Evolutionary conservation across 306 rosid genomes (phyloP).

Genomic region (Trifolium fragiferum): DNA sequence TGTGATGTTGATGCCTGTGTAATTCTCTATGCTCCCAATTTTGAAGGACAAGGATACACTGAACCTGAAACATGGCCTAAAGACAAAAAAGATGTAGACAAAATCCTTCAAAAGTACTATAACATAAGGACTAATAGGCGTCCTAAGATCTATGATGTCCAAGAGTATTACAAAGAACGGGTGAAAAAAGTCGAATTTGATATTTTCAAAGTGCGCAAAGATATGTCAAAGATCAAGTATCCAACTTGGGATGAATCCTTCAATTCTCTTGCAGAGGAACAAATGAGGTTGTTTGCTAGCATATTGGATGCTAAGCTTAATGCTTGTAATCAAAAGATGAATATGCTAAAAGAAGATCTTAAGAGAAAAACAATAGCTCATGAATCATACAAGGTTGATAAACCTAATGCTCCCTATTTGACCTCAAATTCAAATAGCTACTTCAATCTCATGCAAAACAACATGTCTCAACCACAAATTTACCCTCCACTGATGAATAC

Average conservation of each 20-base stretch:
- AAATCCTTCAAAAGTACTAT: slow-evolving; percentile 32
- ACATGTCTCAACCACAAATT: slow-evolving; percentile 10
- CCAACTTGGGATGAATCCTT: slow-evolving; percentile 40
- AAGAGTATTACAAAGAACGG: slow-evolving; percentile 38
- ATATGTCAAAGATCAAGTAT: slow-evolving; percentile 15
- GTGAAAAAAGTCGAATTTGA: slow-evolving; percentile 41
- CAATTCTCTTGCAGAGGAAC: slow-evolving; percentile 19
- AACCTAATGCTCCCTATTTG: background rate
- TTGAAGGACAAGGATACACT: background rate
- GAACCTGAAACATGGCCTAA: slow-evolving; percentile 42
- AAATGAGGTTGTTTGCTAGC: slow-evolving; percentile 14
- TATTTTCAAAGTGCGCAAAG: slow-evolving; percentile 29
- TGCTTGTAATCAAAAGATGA: slow-evolving; percentile 38
- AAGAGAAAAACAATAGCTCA: slow-evolving; percentile 24
- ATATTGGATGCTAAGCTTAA: slow-evolving; percentile 41
- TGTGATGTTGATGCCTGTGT: slow-evolving; percentile 41
- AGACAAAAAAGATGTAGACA: background rate
- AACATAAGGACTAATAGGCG: slow-evolving; percentile 2
- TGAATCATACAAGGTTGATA: background rate
- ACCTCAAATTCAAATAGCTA: slow-evolving; percentile 25
- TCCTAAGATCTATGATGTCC: slow-evolving; percentile 31
- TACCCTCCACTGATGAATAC: slow-evolving; percentile 8
- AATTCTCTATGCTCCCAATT: slow-evolving; percentile 35
- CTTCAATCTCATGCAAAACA: slow-evolving; percentile 18
- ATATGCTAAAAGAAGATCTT: slow-evolving; percentile 11